Conservation (phyloP, 2,329 filamentous ascomycete species). For the Lasiodiplodia hormozganensis region DNA sequence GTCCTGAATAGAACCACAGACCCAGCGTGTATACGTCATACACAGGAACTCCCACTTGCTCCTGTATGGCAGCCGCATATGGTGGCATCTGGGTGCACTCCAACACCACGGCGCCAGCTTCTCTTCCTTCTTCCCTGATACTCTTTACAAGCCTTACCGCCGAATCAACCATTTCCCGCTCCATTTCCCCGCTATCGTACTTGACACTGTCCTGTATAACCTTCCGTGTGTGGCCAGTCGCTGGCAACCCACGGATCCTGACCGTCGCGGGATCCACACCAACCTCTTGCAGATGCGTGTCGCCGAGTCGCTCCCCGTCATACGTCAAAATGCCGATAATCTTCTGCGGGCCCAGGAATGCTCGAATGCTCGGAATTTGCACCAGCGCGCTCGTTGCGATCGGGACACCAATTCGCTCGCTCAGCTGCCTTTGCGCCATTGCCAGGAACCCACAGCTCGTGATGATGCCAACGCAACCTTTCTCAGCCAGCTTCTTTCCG, state of each 20-base stretch:
- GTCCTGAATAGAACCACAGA: conserved; percentile 46
- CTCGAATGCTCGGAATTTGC: conserved; percentile 43
- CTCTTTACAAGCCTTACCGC: not conserved
- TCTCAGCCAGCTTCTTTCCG: conserved; percentile 41
- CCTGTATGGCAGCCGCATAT: conserved; percentile 43
- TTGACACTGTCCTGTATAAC: not conserved
- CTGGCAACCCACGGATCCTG: not conserved
- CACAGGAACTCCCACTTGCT: conserved; percentile 32
- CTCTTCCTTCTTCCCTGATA: conserved; percentile 31
- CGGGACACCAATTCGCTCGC: conserved; percentile 42
- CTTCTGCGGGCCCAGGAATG: conserved; percentile 36
- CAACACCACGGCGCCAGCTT: conserved; percentile 39
- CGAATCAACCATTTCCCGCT: conserved; percentile 1
- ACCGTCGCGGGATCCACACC: not conserved
- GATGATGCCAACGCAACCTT: conserved; percentile 47
- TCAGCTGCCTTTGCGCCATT: conserved; percentile 44
- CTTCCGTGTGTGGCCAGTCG: not conserved
- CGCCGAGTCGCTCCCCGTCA: not conserved
- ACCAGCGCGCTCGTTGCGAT: conserved; percentile 47
- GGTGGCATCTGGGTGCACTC: conserved; percentile 51
- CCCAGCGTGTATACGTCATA: conserved; percentile 48
- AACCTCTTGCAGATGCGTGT: not conserved
- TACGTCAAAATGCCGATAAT: conserved; percentile 33
- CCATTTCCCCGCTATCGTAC: not conserved
- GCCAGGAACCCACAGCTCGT: conserved; percentile 52